A percentile compares a stretch with the other conserved stretches of the same genome.
These are phyloP conservation scores for Linnemannia elongata DNA, from an alignment of 192 early-diverging fungal species.

Conservation along the genomic window DNA sequence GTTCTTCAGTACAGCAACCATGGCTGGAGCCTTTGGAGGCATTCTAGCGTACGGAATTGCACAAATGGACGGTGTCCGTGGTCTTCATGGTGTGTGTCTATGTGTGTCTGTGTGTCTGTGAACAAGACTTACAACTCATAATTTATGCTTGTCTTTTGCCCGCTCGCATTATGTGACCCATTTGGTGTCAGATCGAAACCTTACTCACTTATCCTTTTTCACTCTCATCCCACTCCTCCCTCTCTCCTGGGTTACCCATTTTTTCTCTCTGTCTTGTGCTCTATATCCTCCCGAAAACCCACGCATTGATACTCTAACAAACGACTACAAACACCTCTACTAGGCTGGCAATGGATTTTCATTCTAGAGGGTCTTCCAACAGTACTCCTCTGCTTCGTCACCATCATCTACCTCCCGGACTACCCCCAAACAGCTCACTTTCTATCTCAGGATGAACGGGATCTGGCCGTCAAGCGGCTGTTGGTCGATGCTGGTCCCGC, in stretches of 20 bases:
- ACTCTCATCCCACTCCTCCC: neutral
- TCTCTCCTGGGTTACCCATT: neutral
- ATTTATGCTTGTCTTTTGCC: neutral
- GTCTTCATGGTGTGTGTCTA: conserved; percentile 33
- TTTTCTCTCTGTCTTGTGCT: neutral
- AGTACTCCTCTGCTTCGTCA: conserved; percentile 42
- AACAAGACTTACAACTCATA: neutral
- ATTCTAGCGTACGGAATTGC: conserved; percentile 71
- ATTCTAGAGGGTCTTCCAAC: conserved; percentile 72
- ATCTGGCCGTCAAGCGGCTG: conserved; percentile 55
- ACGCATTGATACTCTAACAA: neutral
- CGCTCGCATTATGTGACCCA: neutral
- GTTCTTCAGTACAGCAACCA: conserved; percentile 63
- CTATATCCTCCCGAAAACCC: neutral
- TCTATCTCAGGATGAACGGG: conserved; percentile 57
- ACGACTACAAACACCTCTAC: neutral
- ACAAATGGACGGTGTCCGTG: conserved; percentile 60
- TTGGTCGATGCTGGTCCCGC: conserved; percentile 60
- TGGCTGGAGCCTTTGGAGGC: conserved; percentile 73
- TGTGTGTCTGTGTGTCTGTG: neutral
- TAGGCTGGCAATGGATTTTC: conserved; percentile 76
- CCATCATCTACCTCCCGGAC: conserved; percentile 58
- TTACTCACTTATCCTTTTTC: neutral
- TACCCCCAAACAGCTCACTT: conserved; percentile 62
- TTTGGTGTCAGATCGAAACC: neutral